Conservation (phyloP, 2,329 filamentous ascomycete species). For the Leptographium wingfieldii region DNA sequence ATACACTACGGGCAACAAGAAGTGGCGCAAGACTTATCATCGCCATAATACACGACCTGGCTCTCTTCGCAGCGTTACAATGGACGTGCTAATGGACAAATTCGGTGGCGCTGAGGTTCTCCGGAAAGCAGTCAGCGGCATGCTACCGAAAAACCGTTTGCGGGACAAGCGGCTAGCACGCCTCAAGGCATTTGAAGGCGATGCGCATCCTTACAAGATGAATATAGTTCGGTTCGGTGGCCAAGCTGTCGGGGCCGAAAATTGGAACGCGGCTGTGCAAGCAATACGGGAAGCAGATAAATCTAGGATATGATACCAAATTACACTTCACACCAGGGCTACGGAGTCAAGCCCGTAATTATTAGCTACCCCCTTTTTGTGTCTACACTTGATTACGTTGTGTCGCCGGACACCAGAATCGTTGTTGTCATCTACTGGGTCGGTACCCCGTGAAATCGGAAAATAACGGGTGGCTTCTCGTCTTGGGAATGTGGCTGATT, state of each 20-base stretch:
- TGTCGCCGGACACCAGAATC: too few species aligned
- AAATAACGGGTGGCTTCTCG: too few species aligned
- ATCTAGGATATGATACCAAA: slow-evolving; percentile 32
- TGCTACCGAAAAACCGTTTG: slow-evolving; percentile 94
- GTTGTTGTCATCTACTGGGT: too few species aligned
- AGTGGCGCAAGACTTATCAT: slow-evolving; percentile 91
- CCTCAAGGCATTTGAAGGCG: slow-evolving; percentile 93
- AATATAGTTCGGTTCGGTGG: slow-evolving; percentile 69
- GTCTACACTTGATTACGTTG: background rate
- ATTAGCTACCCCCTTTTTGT: background rate
- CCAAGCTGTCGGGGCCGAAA: slow-evolving; percentile 37
- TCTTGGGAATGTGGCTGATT: too few species aligned
- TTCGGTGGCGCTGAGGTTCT: slow-evolving; percentile 87
- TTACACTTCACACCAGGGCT: background rate
- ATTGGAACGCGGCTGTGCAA: slow-evolving; percentile 40
- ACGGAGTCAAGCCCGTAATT: background rate
- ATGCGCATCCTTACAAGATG: slow-evolving; percentile 77
- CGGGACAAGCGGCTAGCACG: slow-evolving; percentile 76
- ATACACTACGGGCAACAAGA: slow-evolving; percentile 83
- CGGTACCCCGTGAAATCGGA: too few species aligned
- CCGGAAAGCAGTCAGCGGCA: slow-evolving; percentile 83
- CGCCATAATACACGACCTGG: slow-evolving; percentile 85
- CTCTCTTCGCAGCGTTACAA: slow-evolving; percentile 73
- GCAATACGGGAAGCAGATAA: slow-evolving; percentile 36
- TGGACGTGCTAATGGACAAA: slow-evolving; percentile 92